Percentiles rank a stretch among this genome's conserved stretches.
Evolutionary conservation across 257 asterid genomes (phyloP).

Genomic region (Rauvolfia tetraphylla): DNA sequence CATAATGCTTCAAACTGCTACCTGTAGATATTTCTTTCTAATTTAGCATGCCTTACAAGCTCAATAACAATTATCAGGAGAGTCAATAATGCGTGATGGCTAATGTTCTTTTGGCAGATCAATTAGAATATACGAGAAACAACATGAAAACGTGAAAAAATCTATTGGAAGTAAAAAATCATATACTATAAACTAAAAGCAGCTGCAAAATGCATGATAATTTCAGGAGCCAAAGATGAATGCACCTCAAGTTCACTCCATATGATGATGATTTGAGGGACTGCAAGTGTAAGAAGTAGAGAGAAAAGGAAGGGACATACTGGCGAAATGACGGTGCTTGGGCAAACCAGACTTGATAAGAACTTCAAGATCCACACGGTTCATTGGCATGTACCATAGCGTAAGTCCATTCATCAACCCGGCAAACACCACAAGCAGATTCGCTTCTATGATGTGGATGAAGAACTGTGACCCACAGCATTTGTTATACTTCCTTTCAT

Average conservation of each 20-base stretch:
- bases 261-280: neutral
- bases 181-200: neutral
- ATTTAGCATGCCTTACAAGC: neutral
- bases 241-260: neutral
- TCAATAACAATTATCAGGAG: too few relatives aligned
- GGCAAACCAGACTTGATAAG: constrained; percentile 30
- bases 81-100: neutral
- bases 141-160: neutral
- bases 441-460: constrained; percentile 14
- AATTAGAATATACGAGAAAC: neutral
- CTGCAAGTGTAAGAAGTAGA: neutral
- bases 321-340: constrained; percentile 24
- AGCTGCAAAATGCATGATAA: neutral
- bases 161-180: neutral
- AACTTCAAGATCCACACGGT: constrained; percentile 34
- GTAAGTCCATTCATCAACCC: constrained; percentile 39
- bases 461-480: constrained; percentile 31
- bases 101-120: neutral
- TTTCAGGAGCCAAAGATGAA: neutral
- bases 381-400: constrained; percentile 38
- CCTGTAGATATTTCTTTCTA: too few relatives aligned
- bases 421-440: constrained; percentile 17
- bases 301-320: constrained; percentile 10
- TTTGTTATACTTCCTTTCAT: constrained; percentile 10
- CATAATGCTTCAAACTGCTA: too few relatives aligned